Percentiles rank a stretch among this genome's conserved stretches.
phyloP scores from a whole-genome alignment of 2,329 filamentous ascomycete species.

The Albophoma yamanashiensis region DNA sequence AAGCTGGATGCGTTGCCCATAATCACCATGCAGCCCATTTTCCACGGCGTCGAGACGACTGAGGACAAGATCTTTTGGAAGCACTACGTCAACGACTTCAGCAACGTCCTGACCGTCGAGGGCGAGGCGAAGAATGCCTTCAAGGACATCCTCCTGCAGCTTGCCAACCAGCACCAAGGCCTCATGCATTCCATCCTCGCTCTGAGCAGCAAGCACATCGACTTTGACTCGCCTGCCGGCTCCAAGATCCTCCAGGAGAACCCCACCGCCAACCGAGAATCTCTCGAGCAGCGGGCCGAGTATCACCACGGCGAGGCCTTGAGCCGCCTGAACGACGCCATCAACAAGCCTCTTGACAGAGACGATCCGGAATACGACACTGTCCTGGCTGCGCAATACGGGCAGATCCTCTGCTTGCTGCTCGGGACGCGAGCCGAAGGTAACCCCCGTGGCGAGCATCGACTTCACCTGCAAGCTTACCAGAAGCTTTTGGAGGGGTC shows the following conservation, averaged over 20 bases:
- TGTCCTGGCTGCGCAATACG: slow-evolving; percentile 44
- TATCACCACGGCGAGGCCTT: slow-evolving; percentile 47
- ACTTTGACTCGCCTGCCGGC: slow-evolving; percentile 47
- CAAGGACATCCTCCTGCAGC: slow-evolving; percentile 70
- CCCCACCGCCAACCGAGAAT: slow-evolving; percentile 32
- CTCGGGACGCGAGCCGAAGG: slow-evolving; percentile 48
- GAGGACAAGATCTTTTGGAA: slow-evolving; percentile 74
- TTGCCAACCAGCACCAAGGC: slow-evolving; percentile 68
- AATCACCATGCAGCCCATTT: slow-evolving; percentile 54
- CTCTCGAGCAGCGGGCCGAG: slow-evolving; percentile 38
- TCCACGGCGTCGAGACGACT: slow-evolving; percentile 70
- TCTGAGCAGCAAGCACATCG: slow-evolving; percentile 68
- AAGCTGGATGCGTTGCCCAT: slow-evolving; percentile 37
- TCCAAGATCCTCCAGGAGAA: slow-evolving; percentile 39
- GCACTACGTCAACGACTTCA: slow-evolving; percentile 72
- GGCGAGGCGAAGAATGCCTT: slow-evolving; percentile 76
- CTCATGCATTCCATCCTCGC: slow-evolving; percentile 87
- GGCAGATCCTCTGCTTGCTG: slow-evolving; percentile 52
- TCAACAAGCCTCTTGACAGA: slow-evolving; percentile 29
- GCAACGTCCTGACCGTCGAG: slow-evolving; percentile 71
- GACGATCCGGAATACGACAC: slow-evolving; percentile 32
- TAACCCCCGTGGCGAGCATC: slow-evolving; percentile 54
- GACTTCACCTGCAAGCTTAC: slow-evolving; percentile 69
- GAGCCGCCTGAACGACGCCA: slow-evolving; percentile 37
- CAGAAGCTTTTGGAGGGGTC: slow-evolving; percentile 56